Evolutionary conservation across 2,329 filamentous ascomycete genomes (phyloP), one percentile per base, ranked within the genome.

Genomic region (Alternaria angustiovoidea): DNA sequence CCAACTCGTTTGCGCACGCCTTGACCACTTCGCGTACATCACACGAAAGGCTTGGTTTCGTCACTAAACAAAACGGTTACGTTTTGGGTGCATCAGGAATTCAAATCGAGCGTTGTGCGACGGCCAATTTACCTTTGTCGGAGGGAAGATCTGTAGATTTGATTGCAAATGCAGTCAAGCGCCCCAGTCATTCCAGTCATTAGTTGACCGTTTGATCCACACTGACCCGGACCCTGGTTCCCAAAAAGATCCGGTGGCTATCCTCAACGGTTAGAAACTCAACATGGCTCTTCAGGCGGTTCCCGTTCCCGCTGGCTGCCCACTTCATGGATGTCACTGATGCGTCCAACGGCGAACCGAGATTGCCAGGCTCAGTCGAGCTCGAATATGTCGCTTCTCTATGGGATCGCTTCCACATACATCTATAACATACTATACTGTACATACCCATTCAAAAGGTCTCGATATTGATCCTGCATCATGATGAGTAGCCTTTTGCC

Each of bases 141-240:
- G 20, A 46, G 26, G 30, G 47, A n/a, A 30, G 52, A 32, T 55
- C 47, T 22, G 12, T 26, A 34, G 14, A 39, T 30, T 55, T 39
- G 42, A 48, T 32, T 7, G 22, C 24, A 12, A 47, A 55, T 39
- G 42, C 42, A 32, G 38, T 48, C 42, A 55, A 55, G 52, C 52
- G 38, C n/a, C 38, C 39, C 28, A 41, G 47, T 51, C 20, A 34
- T 20, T 16, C 39, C 28, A 41, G 47, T 51, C 20, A 34, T 20
- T 16, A 42, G 34, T 39, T 48, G 30, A 38, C 46, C 39, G 32
- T 43, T 44, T 30, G 24, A 11, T 24, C 9, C 14, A 14, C 51
- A n/a, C 39, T 32, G 6, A 18, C 51, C 38, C 32, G 18, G 46
- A 38, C 30, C 52, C 52, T 55, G 39, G 34, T 24, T n/a, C 32